These are phyloP conservation scores for Cryptococcus maquisensis DNA, from an alignment of 1,284 basidiomycete genomes.

Conservation along the genomic window DNA sequence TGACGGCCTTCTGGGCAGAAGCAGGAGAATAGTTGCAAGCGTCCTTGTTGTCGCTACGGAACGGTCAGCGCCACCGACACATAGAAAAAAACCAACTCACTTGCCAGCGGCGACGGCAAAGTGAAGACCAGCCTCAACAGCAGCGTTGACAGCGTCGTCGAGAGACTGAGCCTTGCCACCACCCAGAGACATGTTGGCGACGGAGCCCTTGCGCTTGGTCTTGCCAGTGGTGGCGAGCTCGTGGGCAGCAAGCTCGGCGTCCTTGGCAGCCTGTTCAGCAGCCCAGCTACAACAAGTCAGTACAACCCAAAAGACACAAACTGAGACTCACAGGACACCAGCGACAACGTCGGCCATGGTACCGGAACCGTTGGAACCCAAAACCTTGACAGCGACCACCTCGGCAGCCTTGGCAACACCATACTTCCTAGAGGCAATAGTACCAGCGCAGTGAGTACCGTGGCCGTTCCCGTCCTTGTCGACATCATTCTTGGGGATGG, in stretches of 20 bases:
- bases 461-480: conserved; percentile 68
- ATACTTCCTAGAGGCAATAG: conserved; percentile 71
- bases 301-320: neutral
- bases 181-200: conserved; percentile 97
- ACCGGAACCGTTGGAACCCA: conserved; percentile 89
- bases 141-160: conserved; percentile 79
- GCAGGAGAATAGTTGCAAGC: conserved; percentile 78
- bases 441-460: conserved; percentile 78
- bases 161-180: conserved; percentile 88
- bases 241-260: conserved; percentile 57
- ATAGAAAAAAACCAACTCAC: conserved; percentile 35
- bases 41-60: conserved; percentile 56
- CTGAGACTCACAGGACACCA: conserved; percentile 58
- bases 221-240: conserved; percentile 63
- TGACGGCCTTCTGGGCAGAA: conserved; percentile 67
- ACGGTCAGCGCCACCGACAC: neutral
- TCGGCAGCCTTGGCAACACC: conserved; percentile 92
- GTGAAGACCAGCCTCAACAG: conserved; percentile 79
- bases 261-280: conserved; percentile 58
- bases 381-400: conserved; percentile 94
- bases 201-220: conserved; percentile 84
- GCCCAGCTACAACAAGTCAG: conserved; percentile 58
- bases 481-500: conserved; percentile 69
- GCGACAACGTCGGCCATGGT: conserved; percentile 90
- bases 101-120: conserved; percentile 91